Conservation (phyloP, 306 rosid genomes). For the Prunus davidiana region DNA sequence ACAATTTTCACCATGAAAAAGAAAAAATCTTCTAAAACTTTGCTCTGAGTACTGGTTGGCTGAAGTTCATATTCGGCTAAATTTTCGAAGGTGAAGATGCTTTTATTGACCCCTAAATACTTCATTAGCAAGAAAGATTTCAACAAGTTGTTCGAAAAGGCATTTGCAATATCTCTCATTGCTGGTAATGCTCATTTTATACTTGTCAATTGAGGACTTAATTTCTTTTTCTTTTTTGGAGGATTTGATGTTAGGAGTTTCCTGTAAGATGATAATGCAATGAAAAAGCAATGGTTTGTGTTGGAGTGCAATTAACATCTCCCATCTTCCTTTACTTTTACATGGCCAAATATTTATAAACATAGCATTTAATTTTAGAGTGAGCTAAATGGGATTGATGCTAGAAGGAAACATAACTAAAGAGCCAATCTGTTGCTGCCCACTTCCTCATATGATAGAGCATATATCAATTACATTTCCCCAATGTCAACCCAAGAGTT, state of each 20-base stretch:
- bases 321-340: neutral
- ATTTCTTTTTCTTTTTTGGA: neutral
- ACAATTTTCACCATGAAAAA: no score
- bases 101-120: neutral
- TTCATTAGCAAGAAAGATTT: neutral
- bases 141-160: neutral
- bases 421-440: no score
- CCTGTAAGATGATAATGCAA: neutral
- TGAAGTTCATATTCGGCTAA: neutral
- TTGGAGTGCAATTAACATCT: neutral
- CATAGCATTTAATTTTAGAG: no score
- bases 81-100: neutral
- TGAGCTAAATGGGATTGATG: no score
- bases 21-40: no score
- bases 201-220: neutral
- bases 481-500: no score
- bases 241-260: neutral
- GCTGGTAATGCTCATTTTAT: neutral
- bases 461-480: no score
- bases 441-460: no score
- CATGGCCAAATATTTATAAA: neutral
- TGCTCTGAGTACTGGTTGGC: neutral
- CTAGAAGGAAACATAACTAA: no score
- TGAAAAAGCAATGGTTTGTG: neutral
- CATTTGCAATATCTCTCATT: neutral